These are phyloP conservation scores for Pochonia chlamydosporia DNA, from an alignment of 2,329 filamentous ascomycete genomes.

Conservation along the genomic window DNA sequence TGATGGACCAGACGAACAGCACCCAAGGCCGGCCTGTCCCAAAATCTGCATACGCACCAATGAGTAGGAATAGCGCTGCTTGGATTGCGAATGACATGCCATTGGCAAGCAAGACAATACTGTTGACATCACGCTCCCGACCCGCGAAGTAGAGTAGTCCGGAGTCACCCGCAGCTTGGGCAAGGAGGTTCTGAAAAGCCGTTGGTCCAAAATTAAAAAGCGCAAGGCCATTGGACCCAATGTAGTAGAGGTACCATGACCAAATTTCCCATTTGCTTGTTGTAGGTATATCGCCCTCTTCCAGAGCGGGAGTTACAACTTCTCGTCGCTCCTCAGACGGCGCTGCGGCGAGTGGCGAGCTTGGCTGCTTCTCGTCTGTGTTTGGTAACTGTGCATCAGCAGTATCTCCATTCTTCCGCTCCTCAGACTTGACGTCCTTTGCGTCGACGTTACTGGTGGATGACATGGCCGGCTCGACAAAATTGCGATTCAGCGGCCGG, in stretches of 20 bases:
- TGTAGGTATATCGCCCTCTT: slow-evolving; percentile 3
- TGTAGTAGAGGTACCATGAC: slow-evolving; percentile 46
- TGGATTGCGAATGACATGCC: slow-evolving; percentile 65
- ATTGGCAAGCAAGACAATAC: slow-evolving; percentile 59
- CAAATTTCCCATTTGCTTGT: slow-evolving; percentile 19
- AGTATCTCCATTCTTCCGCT: too few species aligned
- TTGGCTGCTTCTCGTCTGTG: too few species aligned
- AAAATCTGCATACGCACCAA: slow-evolving; percentile 56
- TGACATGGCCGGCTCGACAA: too few species aligned
- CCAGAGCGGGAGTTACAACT: slow-evolving; percentile 4
- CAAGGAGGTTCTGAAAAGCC: slow-evolving; percentile 59
- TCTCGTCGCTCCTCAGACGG: background rate
- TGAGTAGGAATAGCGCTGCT: slow-evolving; percentile 47
- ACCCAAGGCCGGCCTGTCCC: slow-evolving; percentile 59
- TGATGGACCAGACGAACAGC: slow-evolving; percentile 52
- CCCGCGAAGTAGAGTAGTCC: slow-evolving; percentile 51
- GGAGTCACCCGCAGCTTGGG: slow-evolving; percentile 49
- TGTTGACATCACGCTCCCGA: slow-evolving; percentile 52
- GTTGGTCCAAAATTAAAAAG: slow-evolving; percentile 61
- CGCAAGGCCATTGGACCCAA: slow-evolving; percentile 59
- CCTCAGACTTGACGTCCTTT: too few species aligned
- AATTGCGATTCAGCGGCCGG: too few species aligned
- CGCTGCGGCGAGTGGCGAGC: background rate
- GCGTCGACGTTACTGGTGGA: too few species aligned
- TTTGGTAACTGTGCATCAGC: too few species aligned